Evolutionary conservation across 2,329 filamentous ascomycete species (phyloP).

Genomic region (Pseudogymnoascus sp.): DNA sequence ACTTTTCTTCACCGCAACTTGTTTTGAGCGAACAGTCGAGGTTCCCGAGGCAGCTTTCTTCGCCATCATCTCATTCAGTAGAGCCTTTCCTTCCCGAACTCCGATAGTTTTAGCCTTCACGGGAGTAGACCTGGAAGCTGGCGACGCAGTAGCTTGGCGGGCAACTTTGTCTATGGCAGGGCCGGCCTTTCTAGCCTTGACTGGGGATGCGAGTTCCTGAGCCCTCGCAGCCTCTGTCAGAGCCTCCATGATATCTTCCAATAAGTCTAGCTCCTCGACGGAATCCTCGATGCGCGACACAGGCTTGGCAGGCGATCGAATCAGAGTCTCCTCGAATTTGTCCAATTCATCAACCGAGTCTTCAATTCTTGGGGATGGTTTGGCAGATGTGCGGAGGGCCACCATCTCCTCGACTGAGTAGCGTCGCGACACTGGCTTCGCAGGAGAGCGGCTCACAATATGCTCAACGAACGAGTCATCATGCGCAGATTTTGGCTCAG

Average conservation of each 20-base stretch:
- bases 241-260: conserved; percentile 54
- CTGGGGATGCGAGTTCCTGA: conserved; percentile 20
- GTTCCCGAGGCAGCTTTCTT: conserved; percentile 8
- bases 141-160: neutral
- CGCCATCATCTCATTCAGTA: conserved; percentile 2
- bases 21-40: neutral
- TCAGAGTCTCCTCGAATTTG: conserved; percentile 29
- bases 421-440: neutral
- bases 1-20: neutral
- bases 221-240: conserved; percentile 23
- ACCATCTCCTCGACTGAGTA: conserved; percentile 27
- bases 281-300: conserved; percentile 54
- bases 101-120: neutral
- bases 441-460: conserved; percentile 27
- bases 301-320: conserved; percentile 30
- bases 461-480: conserved; percentile 33
- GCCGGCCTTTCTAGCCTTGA: conserved; percentile 14
- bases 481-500: conserved; percentile 9
- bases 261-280: conserved; percentile 52
- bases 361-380: conserved; percentile 41
- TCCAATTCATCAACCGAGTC: conserved; percentile 55
- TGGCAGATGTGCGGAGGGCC: conserved; percentile 20
- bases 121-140: neutral
- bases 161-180: neutral
- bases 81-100: conserved; percentile 1